A percentile compares a stretch with the other conserved stretches of the same genome.
phyloP scores from a whole-genome alignment of 805 yeast genomes.

The Schizosaccharomyces octosporus region DNA sequence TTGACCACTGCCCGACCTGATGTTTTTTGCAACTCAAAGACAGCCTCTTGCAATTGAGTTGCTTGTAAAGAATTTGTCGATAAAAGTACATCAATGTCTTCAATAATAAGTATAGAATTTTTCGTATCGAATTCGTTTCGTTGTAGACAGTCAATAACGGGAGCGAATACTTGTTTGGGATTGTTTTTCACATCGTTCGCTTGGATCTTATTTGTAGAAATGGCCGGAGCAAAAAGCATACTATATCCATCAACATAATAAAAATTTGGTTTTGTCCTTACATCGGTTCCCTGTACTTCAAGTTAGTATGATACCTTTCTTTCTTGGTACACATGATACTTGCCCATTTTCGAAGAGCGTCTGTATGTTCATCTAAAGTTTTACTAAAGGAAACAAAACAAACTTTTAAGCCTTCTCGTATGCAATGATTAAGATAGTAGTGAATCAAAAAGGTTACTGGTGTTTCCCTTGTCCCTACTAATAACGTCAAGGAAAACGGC shows the following conservation, averaged over 20 bases:
- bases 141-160: neutral
- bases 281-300: neutral
- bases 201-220: neutral
- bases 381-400: neutral
- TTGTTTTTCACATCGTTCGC: neutral
- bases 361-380: neutral
- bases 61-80: neutral
- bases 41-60: neutral
- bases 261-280: neutral
- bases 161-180: neutral
- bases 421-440: neutral
- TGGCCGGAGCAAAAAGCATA: neutral
- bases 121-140: neutral
- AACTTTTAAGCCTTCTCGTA: neutral
- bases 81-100: neutral
- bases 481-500: neutral
- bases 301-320: neutral
- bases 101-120: neutral
- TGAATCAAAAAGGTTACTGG: neutral
- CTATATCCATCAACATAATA: neutral
- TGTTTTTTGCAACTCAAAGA: neutral
- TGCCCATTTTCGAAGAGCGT: neutral
- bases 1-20: neutral
- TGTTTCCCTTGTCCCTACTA: neutral
- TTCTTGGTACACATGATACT: neutral